These are phyloP conservation scores for Aristolochia contorta DNA, from an alignment of 164 flowering plant genomes.

Conservation along the genomic window DNA sequence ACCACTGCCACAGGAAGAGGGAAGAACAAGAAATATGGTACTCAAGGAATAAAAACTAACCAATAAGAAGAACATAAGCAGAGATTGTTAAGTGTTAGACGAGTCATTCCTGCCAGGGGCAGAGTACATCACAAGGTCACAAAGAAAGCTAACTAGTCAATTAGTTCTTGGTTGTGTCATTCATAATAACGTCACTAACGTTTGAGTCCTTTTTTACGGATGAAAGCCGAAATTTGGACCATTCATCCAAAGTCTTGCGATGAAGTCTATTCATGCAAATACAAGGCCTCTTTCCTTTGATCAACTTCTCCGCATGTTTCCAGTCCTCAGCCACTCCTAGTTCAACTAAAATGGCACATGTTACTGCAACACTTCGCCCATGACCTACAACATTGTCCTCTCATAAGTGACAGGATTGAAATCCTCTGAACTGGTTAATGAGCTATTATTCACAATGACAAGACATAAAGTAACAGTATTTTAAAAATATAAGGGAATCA, in stretches of 20 bases:
- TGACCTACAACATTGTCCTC: conserved; percentile 43
- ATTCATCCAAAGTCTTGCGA: conserved; percentile 64
- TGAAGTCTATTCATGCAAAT: conserved; percentile 72
- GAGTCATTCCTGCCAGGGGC: neutral
- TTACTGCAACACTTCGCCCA: conserved; percentile 90
- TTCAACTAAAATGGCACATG: conserved; percentile 75
- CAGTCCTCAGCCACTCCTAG: conserved; percentile 72
- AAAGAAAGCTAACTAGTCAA: neutral
- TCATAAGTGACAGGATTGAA: too few species aligned
- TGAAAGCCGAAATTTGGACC: conserved; percentile 61
- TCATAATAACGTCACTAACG: conserved; percentile 20
- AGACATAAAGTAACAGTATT: too few species aligned
- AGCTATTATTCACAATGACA: too few species aligned
- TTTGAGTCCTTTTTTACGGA: conserved; percentile 17
- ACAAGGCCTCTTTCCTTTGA: conserved; percentile 50
- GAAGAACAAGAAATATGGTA: neutral
- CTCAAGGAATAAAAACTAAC: neutral
- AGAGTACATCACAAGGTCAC: neutral
- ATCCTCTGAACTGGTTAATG: too few species aligned
- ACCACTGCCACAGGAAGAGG: neutral
- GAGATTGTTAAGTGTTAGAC: neutral
- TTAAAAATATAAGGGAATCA: too few species aligned
- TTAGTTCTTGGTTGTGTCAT: conserved; percentile 9
- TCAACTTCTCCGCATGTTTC: conserved; percentile 67
- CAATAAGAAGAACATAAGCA: neutral